phyloP scores from a whole-genome alignment of 306 rosid species.

The Rosa rugosa region DNA sequence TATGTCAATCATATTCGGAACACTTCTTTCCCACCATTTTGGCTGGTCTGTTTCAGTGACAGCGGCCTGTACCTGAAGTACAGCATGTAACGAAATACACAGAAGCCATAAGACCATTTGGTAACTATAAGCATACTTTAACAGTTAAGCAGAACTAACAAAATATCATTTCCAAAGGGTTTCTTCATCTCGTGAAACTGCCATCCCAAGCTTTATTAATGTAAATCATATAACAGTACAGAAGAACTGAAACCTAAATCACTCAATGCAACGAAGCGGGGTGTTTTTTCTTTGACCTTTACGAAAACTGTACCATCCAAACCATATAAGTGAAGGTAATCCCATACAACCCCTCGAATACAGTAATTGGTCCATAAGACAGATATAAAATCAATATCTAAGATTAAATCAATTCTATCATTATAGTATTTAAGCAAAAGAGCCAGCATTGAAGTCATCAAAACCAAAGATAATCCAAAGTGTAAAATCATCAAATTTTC shows the following conservation, averaged over 20 bases:
- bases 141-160: not conserved
- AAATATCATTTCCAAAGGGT: not conserved
- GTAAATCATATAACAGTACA: not conserved
- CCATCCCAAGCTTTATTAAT: not conserved
- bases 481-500: not conserved
- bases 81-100: slow-evolving; percentile 31
- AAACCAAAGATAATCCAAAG: not conserved
- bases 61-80: slow-evolving; percentile 66
- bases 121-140: not conserved
- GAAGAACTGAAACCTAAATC: not conserved
- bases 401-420: not conserved
- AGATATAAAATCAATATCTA: not conserved
- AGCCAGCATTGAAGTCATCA: not conserved
- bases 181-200: not conserved
- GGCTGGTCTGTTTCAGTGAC: slow-evolving; percentile 83
- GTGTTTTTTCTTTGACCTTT: not conserved
- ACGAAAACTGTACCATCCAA: not conserved
- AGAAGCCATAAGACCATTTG: slow-evolving; percentile 21
- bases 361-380: not conserved
- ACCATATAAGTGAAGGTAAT: not conserved
- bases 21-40: slow-evolving; percentile 99
- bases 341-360: not conserved
- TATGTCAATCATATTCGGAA: slow-evolving; percentile 86
- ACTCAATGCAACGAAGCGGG: not conserved
- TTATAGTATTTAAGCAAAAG: not conserved